Evolutionary conservation across 1,284 basidiomycete species (phyloP).

Genomic region (Tylopilus sp.): DNA sequence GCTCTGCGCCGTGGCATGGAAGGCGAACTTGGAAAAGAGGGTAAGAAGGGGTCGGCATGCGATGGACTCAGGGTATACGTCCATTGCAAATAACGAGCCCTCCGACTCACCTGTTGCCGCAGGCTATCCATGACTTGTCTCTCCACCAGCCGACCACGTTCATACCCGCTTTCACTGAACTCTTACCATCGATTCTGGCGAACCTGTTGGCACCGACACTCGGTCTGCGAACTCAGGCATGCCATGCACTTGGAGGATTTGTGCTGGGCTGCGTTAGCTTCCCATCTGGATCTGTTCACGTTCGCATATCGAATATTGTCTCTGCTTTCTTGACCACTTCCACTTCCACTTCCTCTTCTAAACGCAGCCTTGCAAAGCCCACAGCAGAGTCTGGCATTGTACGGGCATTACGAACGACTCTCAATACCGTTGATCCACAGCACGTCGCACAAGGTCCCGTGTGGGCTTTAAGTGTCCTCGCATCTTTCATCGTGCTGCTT

Average conservation of each 20-base stretch:
- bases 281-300: constrained; percentile 46
- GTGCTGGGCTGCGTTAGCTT: constrained; percentile 49
- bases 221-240: constrained; percentile 61
- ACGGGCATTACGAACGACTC: constrained; percentile 60
- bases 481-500: constrained; percentile 58
- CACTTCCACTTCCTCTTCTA: constrained; percentile 34
- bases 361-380: constrained; percentile 31
- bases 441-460: constrained; percentile 68
- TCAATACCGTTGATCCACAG: constrained; percentile 48
- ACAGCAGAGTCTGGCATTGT: constrained; percentile 49
- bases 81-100: neutral
- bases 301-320: constrained; percentile 47
- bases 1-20: constrained; percentile 72
- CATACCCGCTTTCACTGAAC: constrained; percentile 54
- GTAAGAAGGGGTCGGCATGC: constrained; percentile 72
- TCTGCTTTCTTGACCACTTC: constrained; percentile 44
- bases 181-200: constrained; percentile 59
- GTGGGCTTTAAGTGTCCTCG: constrained; percentile 65
- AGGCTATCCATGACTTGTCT: constrained; percentile 72
- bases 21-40: constrained; percentile 79
- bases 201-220: constrained; percentile 61
- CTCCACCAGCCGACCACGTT: constrained; percentile 59
- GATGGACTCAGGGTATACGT: constrained; percentile 66
- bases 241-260: constrained; percentile 68
- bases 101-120: constrained; percentile 11